A percentile compares a stretch with the other conserved stretches of the same genome.
Conservation (phyloP, 129 eudicot species). For the Logfia minima region DNA sequence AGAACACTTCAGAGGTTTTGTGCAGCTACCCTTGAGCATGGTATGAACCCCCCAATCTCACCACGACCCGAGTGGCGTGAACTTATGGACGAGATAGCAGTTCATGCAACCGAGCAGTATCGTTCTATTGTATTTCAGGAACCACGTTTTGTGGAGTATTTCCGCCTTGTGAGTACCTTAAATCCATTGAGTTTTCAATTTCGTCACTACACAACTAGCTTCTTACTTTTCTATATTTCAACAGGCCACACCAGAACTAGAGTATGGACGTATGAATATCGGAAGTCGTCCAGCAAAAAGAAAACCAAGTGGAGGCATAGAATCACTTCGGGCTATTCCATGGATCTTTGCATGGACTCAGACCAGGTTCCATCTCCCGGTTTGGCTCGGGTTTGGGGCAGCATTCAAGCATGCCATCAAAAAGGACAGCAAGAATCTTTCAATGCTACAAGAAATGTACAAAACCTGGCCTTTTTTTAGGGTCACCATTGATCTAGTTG, state of each 20-base stretch:
- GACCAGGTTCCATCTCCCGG: slow-evolving; percentile 97
- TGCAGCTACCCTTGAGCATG: slow-evolving; percentile 97
- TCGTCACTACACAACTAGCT: neutral
- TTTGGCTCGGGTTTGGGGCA: slow-evolving; percentile 98
- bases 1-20: slow-evolving; percentile 93
- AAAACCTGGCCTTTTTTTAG: slow-evolving; percentile 95
- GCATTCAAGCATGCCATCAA: slow-evolving; percentile 75
- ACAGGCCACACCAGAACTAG: slow-evolving; percentile 95
- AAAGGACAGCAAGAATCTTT: slow-evolving; percentile 62
- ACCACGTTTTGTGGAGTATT: slow-evolving; percentile 97
- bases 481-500: slow-evolving; percentile 93
- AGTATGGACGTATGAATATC: slow-evolving; percentile 97
- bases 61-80: slow-evolving; percentile 96
- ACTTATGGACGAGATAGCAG: slow-evolving; percentile 87
- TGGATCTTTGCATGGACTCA: slow-evolving; percentile 99
- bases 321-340: slow-evolving; percentile 96
- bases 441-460: slow-evolving; percentile 89
- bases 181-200: neutral
- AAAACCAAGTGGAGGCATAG: slow-evolving; percentile 96
- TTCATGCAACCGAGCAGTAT: slow-evolving; percentile 75
- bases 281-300: slow-evolving; percentile 98
- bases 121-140: slow-evolving; percentile 86
- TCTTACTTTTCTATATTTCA: neutral
- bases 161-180: slow-evolving; percentile 80
- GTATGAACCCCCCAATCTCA: slow-evolving; percentile 90